Evolutionary conservation across 2,329 filamentous ascomycete species (phyloP), one percentile per base, ranked within the genome.

Genomic region (Erysiphe neolycopersici): DNA sequence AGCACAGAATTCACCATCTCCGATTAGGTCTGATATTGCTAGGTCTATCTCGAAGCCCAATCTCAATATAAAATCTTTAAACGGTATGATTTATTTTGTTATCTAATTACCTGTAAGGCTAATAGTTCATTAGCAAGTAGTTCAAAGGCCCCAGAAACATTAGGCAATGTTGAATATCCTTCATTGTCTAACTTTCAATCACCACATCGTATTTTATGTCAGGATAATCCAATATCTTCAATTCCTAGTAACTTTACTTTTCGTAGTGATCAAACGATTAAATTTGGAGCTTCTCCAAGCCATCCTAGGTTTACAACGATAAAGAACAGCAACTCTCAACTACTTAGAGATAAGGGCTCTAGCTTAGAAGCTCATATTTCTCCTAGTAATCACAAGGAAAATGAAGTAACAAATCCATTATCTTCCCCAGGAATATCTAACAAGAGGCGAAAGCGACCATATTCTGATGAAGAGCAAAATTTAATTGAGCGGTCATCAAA

Each of bases 391-490:
- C 64, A 71, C 56, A 73, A 73, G 58, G 22, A 26, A 9, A 26
- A 8, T 8, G 22, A 26, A 26, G 69, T 73, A 53, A 73, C 74
- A 49, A 17, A 52, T 47, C 42, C 50, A 53, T 4, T 64, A 35
- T 64, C 72, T 33, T 64, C 69, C 3, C 73, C 77, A 50, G 73
- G 73, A 16, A 68, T 78, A 59, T 58, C 62, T 8, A 76, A 71
- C 60, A 77, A 78, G 63, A 78, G 76, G 59, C 68, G 73, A 22
- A 65, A 68, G 51, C 65, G 73, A n/a, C 65, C 66, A 14, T 66
- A 59, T 43, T 65, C 64, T 41, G 69, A 72, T 37, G 68, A 70
- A 44, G 70, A 73, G 43, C 66, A 69, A 8, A 9, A 26, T 26
- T 26, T 26, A 26, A 8, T 26, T 26, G 22, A 8, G 22, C 22